These are phyloP conservation scores for Elsinoe necatrix DNA, from an alignment of 2,329 filamentous ascomycete species.

Conservation along the genomic window DNA sequence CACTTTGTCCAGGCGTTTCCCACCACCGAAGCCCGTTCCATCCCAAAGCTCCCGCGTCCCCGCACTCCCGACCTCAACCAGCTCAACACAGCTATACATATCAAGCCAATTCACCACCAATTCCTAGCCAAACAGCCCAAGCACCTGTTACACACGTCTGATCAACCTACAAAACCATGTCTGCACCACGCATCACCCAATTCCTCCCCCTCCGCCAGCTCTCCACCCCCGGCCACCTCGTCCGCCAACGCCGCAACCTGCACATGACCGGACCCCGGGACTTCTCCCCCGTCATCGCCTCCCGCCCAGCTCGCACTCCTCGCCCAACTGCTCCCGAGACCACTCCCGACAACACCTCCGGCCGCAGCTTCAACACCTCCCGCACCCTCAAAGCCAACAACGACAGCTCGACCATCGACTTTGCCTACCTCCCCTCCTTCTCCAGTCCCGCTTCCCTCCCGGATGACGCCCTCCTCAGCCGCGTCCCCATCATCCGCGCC, in stretches of 20 bases:
- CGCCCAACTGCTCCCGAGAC: constrained; percentile 30
- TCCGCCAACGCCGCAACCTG: constrained; percentile 39
- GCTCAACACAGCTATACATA: not conserved
- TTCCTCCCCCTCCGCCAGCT: constrained; percentile 36
- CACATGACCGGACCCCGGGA: constrained; percentile 54
- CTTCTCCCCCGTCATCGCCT: constrained; percentile 44
- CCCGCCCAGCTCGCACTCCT: constrained; percentile 43
- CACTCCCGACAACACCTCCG: constrained; percentile 24
- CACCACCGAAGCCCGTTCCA: not conserved
- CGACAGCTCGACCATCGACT: constrained; percentile 55
- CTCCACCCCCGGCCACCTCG: constrained; percentile 26
- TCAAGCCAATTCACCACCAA: not conserved
- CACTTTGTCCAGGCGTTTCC: not conserved
- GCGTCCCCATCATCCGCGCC: constrained; percentile 13
- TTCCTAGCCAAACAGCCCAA: not conserved
- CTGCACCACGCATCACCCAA: constrained; percentile 35
- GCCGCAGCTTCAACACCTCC: constrained; percentile 55
- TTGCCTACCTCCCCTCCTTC: constrained; percentile 51
- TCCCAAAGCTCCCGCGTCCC: not conserved
- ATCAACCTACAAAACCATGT: constrained; percentile 28
- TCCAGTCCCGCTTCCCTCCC: constrained; percentile 18
- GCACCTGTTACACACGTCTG: not conserved
- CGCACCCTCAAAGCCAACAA: constrained; percentile 48
- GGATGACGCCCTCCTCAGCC: not conserved
- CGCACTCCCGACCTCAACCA: constrained; percentile 11